phyloP scores from a whole-genome alignment of 176 grass and related monocot species.

The Hyparrhenia diplandra region DNA sequence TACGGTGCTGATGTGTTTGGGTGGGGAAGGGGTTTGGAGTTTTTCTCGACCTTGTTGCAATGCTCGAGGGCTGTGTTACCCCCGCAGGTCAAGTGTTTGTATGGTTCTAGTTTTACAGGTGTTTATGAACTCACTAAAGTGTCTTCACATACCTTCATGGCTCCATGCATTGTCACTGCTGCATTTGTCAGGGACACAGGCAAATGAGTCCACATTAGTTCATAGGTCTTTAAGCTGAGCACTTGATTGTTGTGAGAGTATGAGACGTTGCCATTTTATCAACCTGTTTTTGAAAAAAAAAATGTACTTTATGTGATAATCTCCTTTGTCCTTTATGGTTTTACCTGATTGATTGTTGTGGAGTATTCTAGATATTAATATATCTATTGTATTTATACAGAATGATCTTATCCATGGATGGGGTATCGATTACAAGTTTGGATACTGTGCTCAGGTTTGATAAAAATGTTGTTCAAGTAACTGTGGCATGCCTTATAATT shows the following conservation, averaged over 20 bases:
- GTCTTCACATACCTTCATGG: background rate
- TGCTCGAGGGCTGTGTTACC: too few species aligned
- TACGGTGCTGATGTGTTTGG: too few species aligned
- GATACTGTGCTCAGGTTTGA: slow-evolving; percentile 89
- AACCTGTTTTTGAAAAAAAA: background rate
- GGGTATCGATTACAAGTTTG: slow-evolving; percentile 95
- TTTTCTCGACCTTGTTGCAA: too few species aligned
- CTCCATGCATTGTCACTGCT: background rate
- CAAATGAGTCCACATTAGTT: background rate
- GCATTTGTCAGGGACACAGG: background rate
- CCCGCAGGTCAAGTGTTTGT: background rate
- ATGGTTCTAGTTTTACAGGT: background rate
- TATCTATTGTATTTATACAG: slow-evolving; percentile 43
- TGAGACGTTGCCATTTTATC: background rate
- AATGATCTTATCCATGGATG: slow-evolving; percentile 91
- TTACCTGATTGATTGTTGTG: background rate
- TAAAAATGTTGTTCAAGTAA: slow-evolving; percentile 6
- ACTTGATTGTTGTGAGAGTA: background rate
- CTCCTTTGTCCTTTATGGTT: background rate
- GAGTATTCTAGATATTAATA: slow-evolving; percentile 14
- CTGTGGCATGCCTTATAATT: slow-evolving; percentile 1
- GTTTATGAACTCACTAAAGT: background rate
- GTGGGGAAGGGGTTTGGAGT: too few species aligned
- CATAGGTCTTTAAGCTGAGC: background rate
- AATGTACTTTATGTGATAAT: background rate